Evolutionary conservation across 164 flowering plant species (phyloP), one percentile per base, ranked within the genome.

Genomic region (Platanus orientalis): DNA sequence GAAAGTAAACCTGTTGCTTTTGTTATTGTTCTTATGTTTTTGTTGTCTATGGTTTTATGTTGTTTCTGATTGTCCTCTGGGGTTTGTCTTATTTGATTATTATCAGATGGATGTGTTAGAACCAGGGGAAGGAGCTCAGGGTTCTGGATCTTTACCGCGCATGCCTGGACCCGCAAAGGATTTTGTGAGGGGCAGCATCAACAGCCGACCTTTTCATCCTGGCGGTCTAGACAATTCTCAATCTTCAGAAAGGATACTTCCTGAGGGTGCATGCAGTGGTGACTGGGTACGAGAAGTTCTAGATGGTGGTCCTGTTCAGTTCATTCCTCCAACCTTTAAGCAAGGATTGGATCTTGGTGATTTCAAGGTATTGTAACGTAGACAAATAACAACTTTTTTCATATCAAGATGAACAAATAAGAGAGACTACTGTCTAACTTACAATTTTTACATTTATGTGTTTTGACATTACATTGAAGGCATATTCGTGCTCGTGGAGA

Each of bases 141-240:
- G 79, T 67, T 76, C 85, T 55, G 88, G 87, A 52, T 61, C 83
- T 54, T 61, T 80, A 70, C 91, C 89, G 26, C 94, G 90, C 20
- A 69, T 81, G 69, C 73, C 83, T 71, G 89, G 96, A 61, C 79
- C 92, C 4, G 76, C 92, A 55, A 88, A 83, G 77, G 97, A 95
- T 75, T 84, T 85, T 77, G 80, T 92, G 7, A 72, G 87, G 67
- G 99, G 97, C 60, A 90, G 92, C 78, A 75, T 84, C 40, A 85
- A 81, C 63, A 95, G 71, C 61, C 96, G 96, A 42, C 99, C 99
- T 61, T 95, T 95, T 68, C 92, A 83, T 23, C 97, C 99, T 0
- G 97, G 99, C 44, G 97, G 99, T 66, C 74, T 95, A 64, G 96
- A 84, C 44, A 79, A 74, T 61, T 75, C 93, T 70, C 84, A 80